A percentile compares a stretch with the other conserved stretches of the same genome.
Evolutionary conservation across 192 early-diverging fungal genomes (phyloP).

Genomic region (Linnemannia elongata): DNA sequence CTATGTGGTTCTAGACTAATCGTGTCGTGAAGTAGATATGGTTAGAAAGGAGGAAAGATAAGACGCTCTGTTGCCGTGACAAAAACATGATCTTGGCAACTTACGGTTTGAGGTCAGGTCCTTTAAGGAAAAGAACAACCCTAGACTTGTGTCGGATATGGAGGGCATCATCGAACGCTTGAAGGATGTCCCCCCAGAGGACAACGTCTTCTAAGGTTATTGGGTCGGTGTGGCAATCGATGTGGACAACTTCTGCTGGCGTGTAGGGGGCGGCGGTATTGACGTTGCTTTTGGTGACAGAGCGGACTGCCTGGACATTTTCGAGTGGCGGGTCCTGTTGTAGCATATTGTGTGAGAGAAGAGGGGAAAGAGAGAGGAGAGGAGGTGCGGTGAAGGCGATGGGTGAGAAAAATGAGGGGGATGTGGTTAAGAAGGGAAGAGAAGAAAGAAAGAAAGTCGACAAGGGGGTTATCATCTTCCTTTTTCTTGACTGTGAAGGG

Average conservation of each 20-base stretch:
- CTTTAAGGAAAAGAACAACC: constrained; percentile 1
- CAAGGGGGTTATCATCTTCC: too few species aligned
- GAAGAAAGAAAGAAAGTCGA: too few species aligned
- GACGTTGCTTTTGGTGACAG: neutral
- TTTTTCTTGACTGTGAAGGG: too few species aligned
- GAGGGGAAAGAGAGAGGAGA: neutral
- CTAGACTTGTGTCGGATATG: neutral
- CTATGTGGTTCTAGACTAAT: too few species aligned
- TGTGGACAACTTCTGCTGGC: neutral
- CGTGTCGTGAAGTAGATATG: too few species aligned
- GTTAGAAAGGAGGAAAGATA: too few species aligned
- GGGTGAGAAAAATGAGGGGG: too few species aligned
- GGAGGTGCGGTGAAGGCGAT: too few species aligned
- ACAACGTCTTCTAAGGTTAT: neutral
- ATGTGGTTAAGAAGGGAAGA: too few species aligned
- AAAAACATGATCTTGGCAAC: neutral
- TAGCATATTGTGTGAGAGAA: neutral
- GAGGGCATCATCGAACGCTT: neutral
- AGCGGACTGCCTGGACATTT: neutral
- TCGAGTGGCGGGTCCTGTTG: neutral
- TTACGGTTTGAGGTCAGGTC: constrained; percentile 7
- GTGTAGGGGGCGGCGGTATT: neutral
- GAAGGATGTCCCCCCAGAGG: constrained; percentile 18
- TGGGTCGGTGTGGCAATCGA: neutral
- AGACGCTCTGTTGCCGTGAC: too few species aligned